Evolutionary conservation across 106 monocot genomes (phyloP).

Genomic region (Phalaenopsis aphrodite): DNA sequence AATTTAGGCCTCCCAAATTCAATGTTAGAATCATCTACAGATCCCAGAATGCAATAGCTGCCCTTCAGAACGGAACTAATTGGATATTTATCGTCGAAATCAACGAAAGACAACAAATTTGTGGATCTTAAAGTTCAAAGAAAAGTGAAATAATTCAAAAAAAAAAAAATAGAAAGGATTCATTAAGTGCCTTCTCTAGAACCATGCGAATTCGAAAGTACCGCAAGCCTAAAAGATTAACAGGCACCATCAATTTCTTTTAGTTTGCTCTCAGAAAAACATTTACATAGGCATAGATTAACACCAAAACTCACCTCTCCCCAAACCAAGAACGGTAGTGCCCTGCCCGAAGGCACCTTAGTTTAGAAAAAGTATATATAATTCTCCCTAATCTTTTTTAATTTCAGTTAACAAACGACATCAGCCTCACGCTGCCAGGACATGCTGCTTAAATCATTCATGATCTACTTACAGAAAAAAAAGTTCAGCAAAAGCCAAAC

Average conservation of each 20-base stretch:
- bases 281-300: too few relatives aligned
- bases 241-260: too few relatives aligned
- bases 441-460: background rate
- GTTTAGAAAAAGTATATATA: background rate
- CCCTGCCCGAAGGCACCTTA: background rate
- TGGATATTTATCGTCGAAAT: background rate
- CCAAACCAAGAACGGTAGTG: background rate
- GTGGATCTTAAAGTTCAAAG: background rate
- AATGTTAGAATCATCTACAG: background rate
- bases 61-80: background rate
- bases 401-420: background rate
- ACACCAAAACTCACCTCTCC: background rate
- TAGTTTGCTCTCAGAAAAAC: too few relatives aligned
- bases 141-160: background rate
- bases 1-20: slow-evolving; percentile 2
- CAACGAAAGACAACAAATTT: background rate
- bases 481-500: background rate
- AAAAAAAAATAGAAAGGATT: background rate
- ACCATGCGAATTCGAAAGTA: background rate
- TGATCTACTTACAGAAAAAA: background rate
- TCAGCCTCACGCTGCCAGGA: background rate
- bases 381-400: background rate
- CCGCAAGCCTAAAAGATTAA: background rate
- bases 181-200: background rate
- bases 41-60: background rate